Evolutionary conservation across 148 eudicot genomes (phyloP).

Genomic region (Chenopodium album): DNA sequence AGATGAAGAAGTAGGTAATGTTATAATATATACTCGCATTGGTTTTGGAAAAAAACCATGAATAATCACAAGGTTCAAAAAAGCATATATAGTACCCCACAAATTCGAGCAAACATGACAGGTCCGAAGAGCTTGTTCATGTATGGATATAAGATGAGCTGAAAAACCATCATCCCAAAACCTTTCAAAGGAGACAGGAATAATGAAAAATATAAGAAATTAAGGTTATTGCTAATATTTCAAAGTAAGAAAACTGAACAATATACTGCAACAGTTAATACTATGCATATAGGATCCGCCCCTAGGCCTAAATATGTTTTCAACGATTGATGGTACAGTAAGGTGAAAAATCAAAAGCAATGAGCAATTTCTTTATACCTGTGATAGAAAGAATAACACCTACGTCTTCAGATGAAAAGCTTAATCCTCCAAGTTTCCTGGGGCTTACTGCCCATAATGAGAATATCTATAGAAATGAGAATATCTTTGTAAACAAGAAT

Average conservation of each 20-base stretch:
- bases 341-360: not conserved
- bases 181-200: conserved; percentile 40
- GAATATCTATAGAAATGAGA: conserved; percentile 31
- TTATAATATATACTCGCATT: too few relatives aligned
- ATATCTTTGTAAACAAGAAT: not conserved
- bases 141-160: conserved; percentile 58
- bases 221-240: not conserved
- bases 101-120: conserved; percentile 48
- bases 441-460: conserved; percentile 53
- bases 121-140: conserved; percentile 55
- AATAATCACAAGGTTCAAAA: not conserved
- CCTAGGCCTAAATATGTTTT: not conserved
- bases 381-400: conserved; percentile 42
- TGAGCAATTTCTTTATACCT: conserved; percentile 17
- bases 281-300: not conserved
- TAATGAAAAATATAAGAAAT: not conserved
- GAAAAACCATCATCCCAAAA: conserved; percentile 60
- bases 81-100: conserved; percentile 49
- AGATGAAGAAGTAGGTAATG: not conserved
- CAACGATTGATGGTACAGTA: not conserved
- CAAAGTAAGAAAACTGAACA: too few relatives aligned
- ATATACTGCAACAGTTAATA: not conserved
- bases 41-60: not conserved
- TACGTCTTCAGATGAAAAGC: conserved; percentile 33
- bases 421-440: conserved; percentile 41